Evolutionary conservation across 768 basidiomycete species (phyloP).

Genomic region (Suillus cothurnatus): DNA sequence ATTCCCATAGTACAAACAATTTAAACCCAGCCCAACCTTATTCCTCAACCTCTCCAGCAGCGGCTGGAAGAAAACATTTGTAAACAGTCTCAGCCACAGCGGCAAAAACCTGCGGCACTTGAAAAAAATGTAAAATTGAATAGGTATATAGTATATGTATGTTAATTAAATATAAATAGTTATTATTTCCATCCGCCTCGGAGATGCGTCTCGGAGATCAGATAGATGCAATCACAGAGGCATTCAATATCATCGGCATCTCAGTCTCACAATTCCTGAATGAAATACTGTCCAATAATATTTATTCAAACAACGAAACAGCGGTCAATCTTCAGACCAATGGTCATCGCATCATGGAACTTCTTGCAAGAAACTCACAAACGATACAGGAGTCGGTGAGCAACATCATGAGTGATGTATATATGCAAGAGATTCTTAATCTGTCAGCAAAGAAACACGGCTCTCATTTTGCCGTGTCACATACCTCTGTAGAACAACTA

Average conservation of each 20-base stretch:
- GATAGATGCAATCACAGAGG: background rate
- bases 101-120: slow-evolving; percentile 4
- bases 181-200: too few relatives aligned
- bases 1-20: too few relatives aligned
- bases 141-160: background rate
- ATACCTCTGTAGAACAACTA: slow-evolving; percentile 9
- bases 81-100: slow-evolving; percentile 9
- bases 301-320: background rate
- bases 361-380: slow-evolving; percentile 1
- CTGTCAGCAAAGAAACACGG: too few relatives aligned
- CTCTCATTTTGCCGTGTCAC: too few relatives aligned
- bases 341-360: background rate
- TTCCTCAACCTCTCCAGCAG: slow-evolving; percentile 12
- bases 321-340: background rate
- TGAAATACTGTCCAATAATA: background rate
- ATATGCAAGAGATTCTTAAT: too few relatives aligned
- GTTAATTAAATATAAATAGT: too few relatives aligned
- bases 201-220: background rate
- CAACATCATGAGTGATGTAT: background rate
- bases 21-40: too few relatives aligned
- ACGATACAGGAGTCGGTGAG: background rate
- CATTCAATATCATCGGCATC: background rate
- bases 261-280: background rate
- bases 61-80: background rate
- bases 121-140: background rate